phyloP scores from a whole-genome alignment of 164 flowering plant species.

The Aristolochia fimbriata region DNA sequence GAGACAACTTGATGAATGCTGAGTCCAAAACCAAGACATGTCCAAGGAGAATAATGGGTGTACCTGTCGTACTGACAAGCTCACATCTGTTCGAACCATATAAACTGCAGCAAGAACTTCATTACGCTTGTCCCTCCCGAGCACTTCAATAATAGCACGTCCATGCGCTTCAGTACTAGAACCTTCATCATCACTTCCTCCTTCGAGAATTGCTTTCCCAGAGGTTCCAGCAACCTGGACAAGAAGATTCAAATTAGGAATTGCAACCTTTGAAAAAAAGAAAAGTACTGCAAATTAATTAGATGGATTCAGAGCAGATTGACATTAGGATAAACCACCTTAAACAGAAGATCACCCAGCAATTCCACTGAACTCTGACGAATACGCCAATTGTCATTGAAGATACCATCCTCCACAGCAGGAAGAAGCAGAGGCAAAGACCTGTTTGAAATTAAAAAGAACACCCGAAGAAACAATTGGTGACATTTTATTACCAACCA shows the following conservation, averaged over 20 bases:
- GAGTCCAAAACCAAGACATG: too few relatives aligned
- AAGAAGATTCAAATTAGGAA: background rate
- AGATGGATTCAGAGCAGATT: background rate
- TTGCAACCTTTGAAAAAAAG: too few relatives aligned
- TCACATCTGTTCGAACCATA: conserved; percentile 98
- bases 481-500: background rate
- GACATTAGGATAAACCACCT: conserved; percentile 32
- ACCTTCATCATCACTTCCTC: conserved; percentile 99
- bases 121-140: conserved; percentile 92
- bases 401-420: conserved; percentile 97
- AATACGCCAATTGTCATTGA: conserved; percentile 96
- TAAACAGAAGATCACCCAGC: conserved; percentile 90
- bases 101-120: conserved; percentile 98
- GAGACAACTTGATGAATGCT: too few relatives aligned
- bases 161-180: conserved; percentile 99
- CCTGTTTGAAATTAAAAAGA: conserved; percentile 29
- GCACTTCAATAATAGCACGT: conserved; percentile 93
- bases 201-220: conserved; percentile 97
- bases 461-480: background rate
- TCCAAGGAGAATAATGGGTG: background rate
- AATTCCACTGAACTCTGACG: conserved; percentile 98
- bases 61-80: conserved; percentile 96
- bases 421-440: conserved; percentile 97
- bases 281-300: background rate
- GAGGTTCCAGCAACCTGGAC: conserved; percentile 98